Evolutionary conservation across 331 rosid genomes (phyloP).

Genomic region (Prunus yedoensis): DNA sequence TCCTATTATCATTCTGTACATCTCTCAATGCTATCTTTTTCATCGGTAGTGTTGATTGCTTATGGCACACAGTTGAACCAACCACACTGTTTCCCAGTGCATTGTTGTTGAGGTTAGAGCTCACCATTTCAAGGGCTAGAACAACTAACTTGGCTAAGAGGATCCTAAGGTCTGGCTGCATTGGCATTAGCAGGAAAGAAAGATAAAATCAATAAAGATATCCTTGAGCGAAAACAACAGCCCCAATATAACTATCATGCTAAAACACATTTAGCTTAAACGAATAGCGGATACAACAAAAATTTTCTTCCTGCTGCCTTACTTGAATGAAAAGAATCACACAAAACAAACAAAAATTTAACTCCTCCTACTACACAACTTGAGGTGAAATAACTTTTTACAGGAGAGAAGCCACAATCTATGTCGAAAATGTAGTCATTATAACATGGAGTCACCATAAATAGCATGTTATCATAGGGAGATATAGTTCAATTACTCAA

Average conservation of each 20-base stretch:
- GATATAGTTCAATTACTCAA: too few relatives aligned
- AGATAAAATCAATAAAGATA: conserved; percentile 1
- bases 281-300: not conserved
- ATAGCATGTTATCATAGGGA: too few relatives aligned
- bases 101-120: conserved; percentile 14
- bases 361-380: too few relatives aligned
- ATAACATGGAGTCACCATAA: too few relatives aligned
- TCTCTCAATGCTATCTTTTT: conserved; percentile 41
- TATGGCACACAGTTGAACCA: conserved; percentile 25
- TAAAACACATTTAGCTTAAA: not conserved
- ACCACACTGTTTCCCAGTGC: conserved; percentile 17
- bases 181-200: not conserved
- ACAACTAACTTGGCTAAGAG: not conserved
- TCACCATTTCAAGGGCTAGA: conserved; percentile 23
- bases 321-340: too few relatives aligned
- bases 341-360: too few relatives aligned
- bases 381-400: not conserved
- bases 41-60: conserved; percentile 29
- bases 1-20: conserved; percentile 40
- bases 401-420: not conserved
- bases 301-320: too few relatives aligned
- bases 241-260: not conserved
- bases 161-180: not conserved
- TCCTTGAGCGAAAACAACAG: not conserved
- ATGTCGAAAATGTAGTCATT: not conserved